Base-by-base conservation (phyloP, 257 asterid species). In the Solanum habrochaites region DNA sequence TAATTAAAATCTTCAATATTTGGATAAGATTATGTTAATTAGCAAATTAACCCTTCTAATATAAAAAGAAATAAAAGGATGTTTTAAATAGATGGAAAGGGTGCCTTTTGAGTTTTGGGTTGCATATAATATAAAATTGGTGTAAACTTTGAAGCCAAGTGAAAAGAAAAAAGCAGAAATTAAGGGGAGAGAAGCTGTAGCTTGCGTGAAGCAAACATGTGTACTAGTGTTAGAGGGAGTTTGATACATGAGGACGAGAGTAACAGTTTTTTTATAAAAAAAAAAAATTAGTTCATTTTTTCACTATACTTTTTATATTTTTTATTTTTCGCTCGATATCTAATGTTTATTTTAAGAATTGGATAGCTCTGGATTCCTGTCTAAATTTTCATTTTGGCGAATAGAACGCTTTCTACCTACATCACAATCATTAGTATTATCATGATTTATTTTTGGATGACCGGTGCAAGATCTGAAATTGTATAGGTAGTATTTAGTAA, bases 361-460 rank as follows among this genome's bases (percentile, higher is more conserved):
- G 0, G 5, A 27, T 27, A 13, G 16, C 6, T 27, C 2, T 0
- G 0, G 0, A 14, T 13, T 27, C 4, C 27, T 32, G 2, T 0
- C 5, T 1, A 13, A 67, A 27, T 27, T 27, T 1, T 27, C 10
- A 27, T 27, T 67, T 67, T 27, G 21, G 5, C 0, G 8, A 67
- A 67, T 62, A 27, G 3, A n/a, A 11, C 1, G 4, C 2, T 66
- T 27, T 66, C 4, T 60, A 58, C 27, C 12, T 20, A 58, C 12
- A 3, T 23, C 67, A 52, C 62, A 52, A 16, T 52, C 7, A 52
- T 56, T n/a, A 11, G 8, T n/a, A 32, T 2, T n/a, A 64, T 11
- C 71, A 6, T 20, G 2, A 0, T 52, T 1, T 23, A 52, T 52
- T 52, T 2, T 52, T 16, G 23, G 4, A 52, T 52, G 62, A 62